These are phyloP conservation scores for Durio zibethinus DNA, from an alignment of 345 rosid species.

Conservation along the genomic window DNA sequence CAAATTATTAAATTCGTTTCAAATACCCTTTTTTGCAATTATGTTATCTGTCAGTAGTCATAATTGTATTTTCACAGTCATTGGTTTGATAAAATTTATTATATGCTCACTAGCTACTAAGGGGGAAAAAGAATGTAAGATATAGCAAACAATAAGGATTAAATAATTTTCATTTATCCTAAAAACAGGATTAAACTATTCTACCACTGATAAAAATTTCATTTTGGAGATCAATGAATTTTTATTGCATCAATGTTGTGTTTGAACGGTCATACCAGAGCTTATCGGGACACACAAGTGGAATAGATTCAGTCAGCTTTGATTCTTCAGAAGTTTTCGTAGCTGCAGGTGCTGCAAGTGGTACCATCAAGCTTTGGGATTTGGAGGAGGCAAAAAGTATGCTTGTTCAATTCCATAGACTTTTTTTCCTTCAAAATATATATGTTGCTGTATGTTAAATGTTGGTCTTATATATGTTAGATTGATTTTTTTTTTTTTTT, in stretches of 20 bases:
- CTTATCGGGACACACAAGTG: constrained; percentile 93
- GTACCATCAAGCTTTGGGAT: constrained; percentile 98
- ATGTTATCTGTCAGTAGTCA: neutral
- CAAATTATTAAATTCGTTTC: neutral
- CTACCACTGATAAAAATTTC: neutral
- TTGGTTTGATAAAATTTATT: neutral
- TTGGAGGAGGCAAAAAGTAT: constrained; percentile 96
- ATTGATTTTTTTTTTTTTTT: constrained; percentile 5
- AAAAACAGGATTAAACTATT: too few species aligned
- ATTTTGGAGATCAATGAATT: neutral
- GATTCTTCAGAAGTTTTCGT: constrained; percentile 92
- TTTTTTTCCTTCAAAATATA: neutral
- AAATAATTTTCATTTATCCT: neutral
- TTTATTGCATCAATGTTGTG: neutral
- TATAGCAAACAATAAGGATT: neutral
- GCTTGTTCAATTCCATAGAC: constrained; percentile 23
- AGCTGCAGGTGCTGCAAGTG: constrained; percentile 99
- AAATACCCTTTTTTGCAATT: neutral
- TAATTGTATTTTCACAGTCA: neutral
- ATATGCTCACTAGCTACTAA: neutral
- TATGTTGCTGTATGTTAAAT: neutral
- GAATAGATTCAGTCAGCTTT: constrained; percentile 91
- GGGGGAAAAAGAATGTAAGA: neutral
- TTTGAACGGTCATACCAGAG: constrained; percentile 49
- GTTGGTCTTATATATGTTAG: neutral